Conservation (phyloP, 192 early-diverging fungal genomes). For the Chytriomyces sp. region DNA sequence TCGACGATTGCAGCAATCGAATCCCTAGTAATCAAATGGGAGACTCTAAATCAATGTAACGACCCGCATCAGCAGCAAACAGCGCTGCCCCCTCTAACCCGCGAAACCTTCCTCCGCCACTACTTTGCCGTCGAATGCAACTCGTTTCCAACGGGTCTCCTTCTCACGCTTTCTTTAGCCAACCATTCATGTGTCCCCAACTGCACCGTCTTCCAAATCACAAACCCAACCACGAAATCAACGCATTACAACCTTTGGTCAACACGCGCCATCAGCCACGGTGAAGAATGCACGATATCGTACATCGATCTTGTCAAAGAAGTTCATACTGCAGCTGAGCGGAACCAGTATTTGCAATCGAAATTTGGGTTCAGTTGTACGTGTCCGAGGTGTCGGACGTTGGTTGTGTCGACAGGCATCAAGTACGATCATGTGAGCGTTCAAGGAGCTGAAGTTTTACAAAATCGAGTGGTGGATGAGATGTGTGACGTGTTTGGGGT, state of each 20-base stretch:
- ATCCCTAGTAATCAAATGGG: neutral
- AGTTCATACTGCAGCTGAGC: slow-evolving; percentile 25
- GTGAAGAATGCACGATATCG: slow-evolving; percentile 38
- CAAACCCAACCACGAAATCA: neutral
- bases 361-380: slow-evolving; percentile 27
- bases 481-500: no score
- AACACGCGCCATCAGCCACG: slow-evolving; percentile 10
- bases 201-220: slow-evolving; percentile 21
- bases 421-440: no score
- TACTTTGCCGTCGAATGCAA: slow-evolving; percentile 39
- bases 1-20: neutral
- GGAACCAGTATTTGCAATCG: slow-evolving; percentile 14
- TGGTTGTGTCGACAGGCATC: neutral
- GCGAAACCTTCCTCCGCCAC: slow-evolving; percentile 7
- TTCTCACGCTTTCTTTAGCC: slow-evolving; percentile 17
- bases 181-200: slow-evolving; percentile 37
- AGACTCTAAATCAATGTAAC: neutral
- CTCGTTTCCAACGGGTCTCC: slow-evolving; percentile 36
- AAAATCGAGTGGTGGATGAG: no score
- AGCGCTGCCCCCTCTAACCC: neutral
- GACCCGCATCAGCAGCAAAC: neutral
- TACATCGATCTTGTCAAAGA: slow-evolving; percentile 28
- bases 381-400: slow-evolving; percentile 24
- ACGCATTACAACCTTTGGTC: slow-evolving; percentile 25
- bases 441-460: no score